Evolutionary conservation across 2,329 filamentous ascomycete genomes (phyloP).

Genomic region (Botrytis fabae): DNA sequence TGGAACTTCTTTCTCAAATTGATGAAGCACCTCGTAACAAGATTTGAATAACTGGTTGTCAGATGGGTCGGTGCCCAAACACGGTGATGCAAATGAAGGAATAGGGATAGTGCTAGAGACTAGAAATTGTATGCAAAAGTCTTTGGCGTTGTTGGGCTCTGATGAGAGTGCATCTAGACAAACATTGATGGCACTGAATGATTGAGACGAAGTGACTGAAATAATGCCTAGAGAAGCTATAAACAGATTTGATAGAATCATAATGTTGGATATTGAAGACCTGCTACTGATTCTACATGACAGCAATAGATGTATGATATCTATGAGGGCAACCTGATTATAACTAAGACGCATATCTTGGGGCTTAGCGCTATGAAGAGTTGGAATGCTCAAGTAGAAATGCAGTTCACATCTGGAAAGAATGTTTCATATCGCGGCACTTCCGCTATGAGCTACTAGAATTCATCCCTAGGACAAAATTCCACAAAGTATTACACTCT

Average conservation of each 20-base stretch:
- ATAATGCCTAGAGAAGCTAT: not conserved
- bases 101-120: not conserved
- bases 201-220: not conserved
- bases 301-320: not conserved
- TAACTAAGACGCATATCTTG: constrained; percentile 8
- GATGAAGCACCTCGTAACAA: not conserved
- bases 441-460: not conserved
- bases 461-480: not conserved
- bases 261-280: constrained; percentile 1
- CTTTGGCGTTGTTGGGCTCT: not conserved
- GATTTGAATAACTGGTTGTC: not conserved
- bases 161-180: constrained; percentile 7
- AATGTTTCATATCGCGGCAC: constrained; percentile 10
- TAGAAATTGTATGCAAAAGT: constrained; percentile 3
- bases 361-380: not conserved
- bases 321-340: not conserved
- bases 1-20: not conserved
- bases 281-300: not conserved
- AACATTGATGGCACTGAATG: not conserved
- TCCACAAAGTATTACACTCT: not conserved
- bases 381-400: constrained; percentile 6
- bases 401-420: not conserved
- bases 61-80: not conserved
- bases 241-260: not conserved
- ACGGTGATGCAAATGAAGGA: constrained; percentile 4